Conservation (phyloP, 2,329 filamentous ascomycete genomes). For the Mollisiaceae sp. region DNA sequence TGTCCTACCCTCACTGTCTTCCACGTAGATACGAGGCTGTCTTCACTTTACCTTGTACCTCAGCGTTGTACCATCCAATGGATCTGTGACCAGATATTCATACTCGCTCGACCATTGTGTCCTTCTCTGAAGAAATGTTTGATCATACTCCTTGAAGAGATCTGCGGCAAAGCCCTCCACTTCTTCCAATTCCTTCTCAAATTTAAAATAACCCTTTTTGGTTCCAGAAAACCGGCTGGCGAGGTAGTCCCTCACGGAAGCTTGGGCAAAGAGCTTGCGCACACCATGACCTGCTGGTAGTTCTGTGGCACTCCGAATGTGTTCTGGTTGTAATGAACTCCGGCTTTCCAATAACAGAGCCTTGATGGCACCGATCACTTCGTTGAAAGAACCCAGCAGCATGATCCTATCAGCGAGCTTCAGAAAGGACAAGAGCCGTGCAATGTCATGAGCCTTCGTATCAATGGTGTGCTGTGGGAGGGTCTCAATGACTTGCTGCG, state of each 20-base stretch:
- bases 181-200: constrained; percentile 21
- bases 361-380: constrained; percentile 8
- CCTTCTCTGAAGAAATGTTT: neutral
- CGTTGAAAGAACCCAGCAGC: constrained; percentile 22
- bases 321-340: constrained; percentile 9
- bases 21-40: neutral
- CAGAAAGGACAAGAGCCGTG: constrained; percentile 20
- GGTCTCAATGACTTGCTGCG: too few relatives aligned
- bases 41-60: neutral
- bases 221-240: neutral
- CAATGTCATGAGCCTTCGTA: constrained; percentile 9
- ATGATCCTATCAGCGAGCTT: constrained; percentile 20
- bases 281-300: constrained; percentile 13
- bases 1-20: too few relatives aligned
- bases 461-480: neutral
- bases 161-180: constrained; percentile 24
- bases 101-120: neutral
- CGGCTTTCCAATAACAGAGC: neutral
- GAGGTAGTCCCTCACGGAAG: constrained; percentile 17
- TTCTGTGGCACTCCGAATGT: constrained; percentile 19
- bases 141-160: constrained; percentile 15
- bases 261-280: constrained; percentile 18
- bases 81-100: neutral
- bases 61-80: neutral
- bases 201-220: constrained; percentile 16